Evolutionary conservation across 768 basidiomycete species (phyloP).

Genomic region (Boletus insuetus): DNA sequence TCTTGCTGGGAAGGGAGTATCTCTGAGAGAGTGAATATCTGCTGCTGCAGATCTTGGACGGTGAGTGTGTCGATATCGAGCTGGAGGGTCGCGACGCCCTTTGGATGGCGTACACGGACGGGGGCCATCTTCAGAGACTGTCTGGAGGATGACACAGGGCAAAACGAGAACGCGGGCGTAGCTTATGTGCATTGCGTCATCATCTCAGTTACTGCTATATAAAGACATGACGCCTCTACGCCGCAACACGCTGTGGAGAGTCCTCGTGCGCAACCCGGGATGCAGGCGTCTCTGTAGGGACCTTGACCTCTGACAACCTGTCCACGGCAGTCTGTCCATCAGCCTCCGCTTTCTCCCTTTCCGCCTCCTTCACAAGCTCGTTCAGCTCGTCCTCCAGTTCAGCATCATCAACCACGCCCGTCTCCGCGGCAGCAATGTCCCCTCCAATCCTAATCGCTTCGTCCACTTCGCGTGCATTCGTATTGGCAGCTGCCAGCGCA

Average conservation of each 20-base stretch:
- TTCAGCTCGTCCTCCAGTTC: constrained; percentile 66
- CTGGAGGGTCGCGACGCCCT: constrained; percentile 77
- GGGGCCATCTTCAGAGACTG: constrained; percentile 49
- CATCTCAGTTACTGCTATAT: constrained; percentile 8
- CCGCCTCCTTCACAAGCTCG: constrained; percentile 47
- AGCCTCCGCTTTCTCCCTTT: constrained; percentile 38
- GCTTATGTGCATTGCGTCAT: constrained; percentile 11
- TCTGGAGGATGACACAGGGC: not conserved
- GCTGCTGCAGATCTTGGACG: constrained; percentile 72
- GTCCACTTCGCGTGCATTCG: constrained; percentile 81
- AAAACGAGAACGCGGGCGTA: not conserved
- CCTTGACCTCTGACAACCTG: constrained; percentile 18
- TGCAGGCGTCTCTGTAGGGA: constrained; percentile 13
- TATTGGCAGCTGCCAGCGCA: constrained; percentile 77
- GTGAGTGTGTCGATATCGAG: constrained; percentile 60
- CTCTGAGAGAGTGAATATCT: constrained; percentile 62
- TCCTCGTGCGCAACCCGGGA: not conserved
- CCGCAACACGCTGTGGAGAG: constrained; percentile 7
- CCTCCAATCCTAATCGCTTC: constrained; percentile 69
- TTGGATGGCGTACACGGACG: constrained; percentile 79
- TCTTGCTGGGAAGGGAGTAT: constrained; percentile 78
- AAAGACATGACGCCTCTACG: constrained; percentile 10
- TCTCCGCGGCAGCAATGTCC: constrained; percentile 51
- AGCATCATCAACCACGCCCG: constrained; percentile 50
- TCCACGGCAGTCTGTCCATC: constrained; percentile 26